phyloP scores from a whole-genome alignment of 1,284 basidiomycete species.

The Salmacisia buchloeana region DNA sequence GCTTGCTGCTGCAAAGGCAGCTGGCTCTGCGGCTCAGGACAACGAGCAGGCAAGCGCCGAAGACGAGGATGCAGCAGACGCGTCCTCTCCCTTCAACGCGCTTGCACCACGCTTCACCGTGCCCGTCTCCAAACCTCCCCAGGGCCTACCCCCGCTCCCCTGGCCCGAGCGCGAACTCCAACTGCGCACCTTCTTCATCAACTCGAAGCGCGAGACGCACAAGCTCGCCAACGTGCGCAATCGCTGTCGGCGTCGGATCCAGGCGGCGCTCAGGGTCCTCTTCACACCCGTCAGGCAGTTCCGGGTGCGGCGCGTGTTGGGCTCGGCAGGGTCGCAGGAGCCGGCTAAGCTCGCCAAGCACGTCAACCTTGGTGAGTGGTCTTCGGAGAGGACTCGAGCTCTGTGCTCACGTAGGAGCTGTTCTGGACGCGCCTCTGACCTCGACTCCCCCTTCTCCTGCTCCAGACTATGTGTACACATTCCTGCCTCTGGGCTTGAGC shows the following conservation, averaged over 20 bases:
- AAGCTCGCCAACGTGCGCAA: slow-evolving; percentile 36
- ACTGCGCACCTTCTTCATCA: neutral
- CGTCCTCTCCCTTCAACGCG: neutral
- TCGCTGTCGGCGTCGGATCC: slow-evolving; percentile 22
- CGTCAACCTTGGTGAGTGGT: neutral
- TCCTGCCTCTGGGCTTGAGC: neutral
- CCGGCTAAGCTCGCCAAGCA: neutral
- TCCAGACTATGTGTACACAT: neutral
- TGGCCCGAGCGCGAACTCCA: neutral
- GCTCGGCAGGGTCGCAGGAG: neutral
- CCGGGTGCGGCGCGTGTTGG: neutral
- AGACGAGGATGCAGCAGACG: neutral
- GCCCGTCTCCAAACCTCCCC: neutral
- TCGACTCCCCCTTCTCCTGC: neutral
- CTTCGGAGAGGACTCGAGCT: neutral
- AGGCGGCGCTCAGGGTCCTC: slow-evolving; percentile 23
- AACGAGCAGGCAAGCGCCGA: neutral
- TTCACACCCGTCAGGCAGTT: neutral
- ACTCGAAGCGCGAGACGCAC: slow-evolving; percentile 31
- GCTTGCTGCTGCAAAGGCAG: too few species aligned
- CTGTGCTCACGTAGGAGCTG: neutral
- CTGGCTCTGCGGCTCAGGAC: too few species aligned
- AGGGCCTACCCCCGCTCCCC: neutral
- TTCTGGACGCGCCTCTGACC: neutral
- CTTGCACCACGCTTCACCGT: neutral